A percentile compares a stretch with the other conserved stretches of the same genome.
Conservation (phyloP, 176 grass and related monocot genomes). For the Bonia amplexicaulis region DNA sequence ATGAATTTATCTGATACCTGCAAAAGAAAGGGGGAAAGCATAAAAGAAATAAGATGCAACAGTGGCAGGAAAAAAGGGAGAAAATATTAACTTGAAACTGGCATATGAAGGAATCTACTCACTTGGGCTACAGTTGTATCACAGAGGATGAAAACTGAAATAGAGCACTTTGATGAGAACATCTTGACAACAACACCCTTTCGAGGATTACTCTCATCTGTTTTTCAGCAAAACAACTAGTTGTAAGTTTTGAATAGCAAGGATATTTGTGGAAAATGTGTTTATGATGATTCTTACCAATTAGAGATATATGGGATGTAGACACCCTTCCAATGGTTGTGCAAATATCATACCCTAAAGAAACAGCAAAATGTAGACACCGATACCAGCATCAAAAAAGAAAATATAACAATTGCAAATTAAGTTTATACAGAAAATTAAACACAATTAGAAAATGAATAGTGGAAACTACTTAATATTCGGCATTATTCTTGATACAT, state of each 20-base stretch:
- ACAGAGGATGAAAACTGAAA: slow-evolving; percentile 71
- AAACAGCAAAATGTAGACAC: slow-evolving; percentile 20
- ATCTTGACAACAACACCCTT: slow-evolving; percentile 81
- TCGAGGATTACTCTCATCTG: slow-evolving; percentile 68
- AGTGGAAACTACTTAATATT: background rate
- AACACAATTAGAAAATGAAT: background rate
- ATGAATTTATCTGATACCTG: slow-evolving; percentile 57
- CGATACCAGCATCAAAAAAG: background rate
- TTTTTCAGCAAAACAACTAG: slow-evolving; percentile 8
- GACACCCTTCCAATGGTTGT: slow-evolving; percentile 56
- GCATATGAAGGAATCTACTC: slow-evolving; percentile 30
- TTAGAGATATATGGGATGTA: slow-evolving; percentile 52
- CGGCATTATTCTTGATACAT: background rate
- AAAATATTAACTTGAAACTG: slow-evolving; percentile 23
- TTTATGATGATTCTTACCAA: slow-evolving; percentile 48
- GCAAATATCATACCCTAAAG: slow-evolving; percentile 82
- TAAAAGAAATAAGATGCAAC: background rate
- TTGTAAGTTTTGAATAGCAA: slow-evolving; percentile 8
- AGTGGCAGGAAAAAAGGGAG: background rate
- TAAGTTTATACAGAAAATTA: background rate
- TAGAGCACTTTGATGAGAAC: slow-evolving; percentile 69
- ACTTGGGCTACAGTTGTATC: slow-evolving; percentile 65
- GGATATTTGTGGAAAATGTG: background rate
- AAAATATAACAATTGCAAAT: background rate
- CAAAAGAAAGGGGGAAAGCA: slow-evolving; percentile 14